Evolutionary conservation across 495 filamentous ascomycete genomes (phyloP), one percentile per base, ranked within the genome.

Genomic region (Penicilliopsis zonata): DNA sequence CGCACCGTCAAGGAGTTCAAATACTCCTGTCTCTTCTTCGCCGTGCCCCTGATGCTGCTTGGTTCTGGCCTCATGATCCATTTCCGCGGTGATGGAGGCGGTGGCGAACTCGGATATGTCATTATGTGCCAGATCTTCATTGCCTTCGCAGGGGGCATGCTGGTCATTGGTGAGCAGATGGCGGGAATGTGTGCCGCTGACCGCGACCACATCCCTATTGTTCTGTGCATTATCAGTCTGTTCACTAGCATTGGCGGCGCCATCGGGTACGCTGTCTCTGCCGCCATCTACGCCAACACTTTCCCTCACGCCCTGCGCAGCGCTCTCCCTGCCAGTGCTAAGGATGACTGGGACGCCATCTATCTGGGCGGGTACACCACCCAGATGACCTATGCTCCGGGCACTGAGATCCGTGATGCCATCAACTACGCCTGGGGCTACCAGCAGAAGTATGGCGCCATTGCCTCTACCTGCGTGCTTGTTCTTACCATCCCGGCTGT

Each of bases 41-140:
- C 65, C 31, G 43, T 81, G 0, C 76, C 77, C 0, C 45, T 83
- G 17, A 62, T 63, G 38, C 55, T 80, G 18, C 63, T 81, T 12
- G 68, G 49, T 5, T 42, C 38, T 8, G 69, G 76, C 7, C 68
- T 81, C 28, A 72, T 82, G 69, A 81, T 65, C 46, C 62, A 58
- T 41, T 84, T 82, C 69, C 75, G 81, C 16, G 66, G 72, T 13
- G 63, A 71, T 22, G 57, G 64, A 29, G 52, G 52, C n/a, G 57
- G 63, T 30, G 52, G 52, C n/a, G 40, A 54, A 24, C 53, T 83
- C 23, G 78, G 75, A 8, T 81, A 77, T 43, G 59, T 86, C 16
- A 58, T 82, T 43, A 78, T 82, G 71, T 78, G 69, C 41, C 70
- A 86, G 51, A 74, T 86, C 46, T 73, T 82, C 55, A 76, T 83